Evolutionary conservation across 2,329 filamentous ascomycete species (phyloP), one percentile per base, ranked within the genome.

Genomic region (Penicillium sp.): DNA sequence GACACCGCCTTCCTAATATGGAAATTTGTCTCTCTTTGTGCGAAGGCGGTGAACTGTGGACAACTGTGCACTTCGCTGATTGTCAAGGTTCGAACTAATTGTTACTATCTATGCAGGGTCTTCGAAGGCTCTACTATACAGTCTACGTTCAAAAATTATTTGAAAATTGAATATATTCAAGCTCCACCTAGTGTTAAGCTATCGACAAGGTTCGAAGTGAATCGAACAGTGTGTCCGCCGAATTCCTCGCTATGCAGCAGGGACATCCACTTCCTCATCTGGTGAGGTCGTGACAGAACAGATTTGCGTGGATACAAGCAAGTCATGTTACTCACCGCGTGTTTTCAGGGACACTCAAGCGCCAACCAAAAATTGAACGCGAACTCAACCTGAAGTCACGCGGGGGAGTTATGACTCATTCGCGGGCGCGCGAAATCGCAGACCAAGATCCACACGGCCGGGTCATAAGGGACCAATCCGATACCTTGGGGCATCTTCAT

Each of bases 391-490:
- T 50, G 39, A 28, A 38, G 44, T 33, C 41, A 30, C 30, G 47
- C 42, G 33, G 47, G 35, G 49, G 52, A 38, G 24, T 36, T 40
- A 50, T 60, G 57, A 54, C 49, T 58, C 60, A 61, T 59, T 51
- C 46, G 14, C 47, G 40, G 53, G 31, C 44, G 53, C 55, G 51
- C 51, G 50, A 54, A 48, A 60, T 61, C 61, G 48, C 48, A 30
- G 46, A 58, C 66, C 68, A 64, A 50, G 53, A 53, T 60, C 62
- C 58, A 59, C 57, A 65, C 63, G 67, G 68, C 58, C 62, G 66
- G 70, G 67, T 63, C 54, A 59, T 55, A 56, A 56, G 48, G 63
- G 71, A 73, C 71, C 71, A 74, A 72, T 74, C 70, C 69, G 54
- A 69, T 66, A 58, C 51, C 49, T 51, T 14, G 25, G 20, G 44